These are phyloP conservation scores for Xerocomellus chrysenteron DNA, from an alignment of 768 basidiomycete genomes.

Conservation along the genomic window DNA sequence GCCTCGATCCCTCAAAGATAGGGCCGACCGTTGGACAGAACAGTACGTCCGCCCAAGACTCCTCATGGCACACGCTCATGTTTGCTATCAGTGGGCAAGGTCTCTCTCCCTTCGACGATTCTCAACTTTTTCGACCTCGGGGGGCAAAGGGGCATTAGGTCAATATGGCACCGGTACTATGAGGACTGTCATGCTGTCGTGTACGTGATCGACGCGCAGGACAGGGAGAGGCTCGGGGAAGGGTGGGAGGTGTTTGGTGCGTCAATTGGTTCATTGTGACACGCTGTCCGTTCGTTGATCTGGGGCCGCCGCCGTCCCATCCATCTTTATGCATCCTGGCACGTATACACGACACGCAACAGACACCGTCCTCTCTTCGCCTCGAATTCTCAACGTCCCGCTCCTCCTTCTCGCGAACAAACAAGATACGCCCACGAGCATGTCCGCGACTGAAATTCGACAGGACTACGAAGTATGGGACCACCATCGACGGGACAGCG, in stretches of 20 bases:
- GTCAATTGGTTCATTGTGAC: conserved; percentile 21
- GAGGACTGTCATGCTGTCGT: conserved; percentile 97
- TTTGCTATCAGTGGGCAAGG: conserved; percentile 72
- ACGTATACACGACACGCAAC: conserved; percentile 4
- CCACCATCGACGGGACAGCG: conserved; percentile 69
- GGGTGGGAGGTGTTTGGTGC: conserved; percentile 97
- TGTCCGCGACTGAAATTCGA: conserved; percentile 88
- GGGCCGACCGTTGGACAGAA: conserved; percentile 97
- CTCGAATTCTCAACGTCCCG: conserved; percentile 87
- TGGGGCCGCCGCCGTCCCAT: too few relatives aligned
- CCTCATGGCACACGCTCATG: not conserved
- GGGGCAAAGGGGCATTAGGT: conserved; percentile 89
- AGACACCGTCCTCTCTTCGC: conserved; percentile 86
- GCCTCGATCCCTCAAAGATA: conserved; percentile 90
- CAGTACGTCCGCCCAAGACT: conserved; percentile 53
- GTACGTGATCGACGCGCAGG: conserved; percentile 92
- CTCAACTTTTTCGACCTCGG: conserved; percentile 98
- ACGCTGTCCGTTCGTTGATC: not conserved
- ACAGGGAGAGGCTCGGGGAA: conserved; percentile 84
- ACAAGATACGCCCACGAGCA: conserved; percentile 77
- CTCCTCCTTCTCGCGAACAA: conserved; percentile 94
- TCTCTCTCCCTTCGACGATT: conserved; percentile 88
- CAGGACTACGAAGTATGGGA: conserved; percentile 89
- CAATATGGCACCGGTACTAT: conserved; percentile 94
- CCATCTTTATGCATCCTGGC: not conserved